phyloP scores from a whole-genome alignment of 306 rosid species.

The Prosopis cineraria region DNA sequence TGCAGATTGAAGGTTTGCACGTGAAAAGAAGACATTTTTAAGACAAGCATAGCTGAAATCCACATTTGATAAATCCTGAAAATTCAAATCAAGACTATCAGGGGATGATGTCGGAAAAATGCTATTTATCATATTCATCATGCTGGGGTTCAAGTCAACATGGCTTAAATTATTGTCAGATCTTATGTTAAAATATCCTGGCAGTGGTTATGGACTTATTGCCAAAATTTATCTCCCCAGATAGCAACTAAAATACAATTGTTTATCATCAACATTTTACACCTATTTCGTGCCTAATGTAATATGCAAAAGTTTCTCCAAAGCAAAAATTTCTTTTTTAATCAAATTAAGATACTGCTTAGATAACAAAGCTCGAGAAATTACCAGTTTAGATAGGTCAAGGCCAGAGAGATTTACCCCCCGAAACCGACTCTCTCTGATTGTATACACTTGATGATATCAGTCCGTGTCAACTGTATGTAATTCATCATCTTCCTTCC shows the following conservation, averaged over 20 bases:
- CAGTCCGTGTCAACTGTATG: slow-evolving; percentile 71
- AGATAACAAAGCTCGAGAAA: slow-evolving; percentile 22
- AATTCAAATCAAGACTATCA: slow-evolving; percentile 37
- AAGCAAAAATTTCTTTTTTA: slow-evolving; percentile 11
- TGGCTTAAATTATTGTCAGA: slow-evolving; percentile 17
- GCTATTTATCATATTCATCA: slow-evolving; percentile 18
- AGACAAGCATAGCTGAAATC: slow-evolving; percentile 98
- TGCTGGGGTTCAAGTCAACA: background rate
- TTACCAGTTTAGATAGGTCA: slow-evolving; percentile 94
- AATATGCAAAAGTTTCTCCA: background rate
- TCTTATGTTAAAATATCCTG: background rate
- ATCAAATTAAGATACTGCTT: slow-evolving; percentile 22
- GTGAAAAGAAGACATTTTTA: slow-evolving; percentile 83
- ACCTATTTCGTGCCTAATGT: background rate
- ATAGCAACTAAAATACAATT: background rate
- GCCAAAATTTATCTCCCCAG: slow-evolving; percentile 16
- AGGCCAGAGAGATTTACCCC: slow-evolving; percentile 96
- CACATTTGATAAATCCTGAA: slow-evolving; percentile 82
- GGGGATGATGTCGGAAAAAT: slow-evolving; percentile 15
- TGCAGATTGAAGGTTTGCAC: slow-evolving; percentile 87
- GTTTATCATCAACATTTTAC: background rate
- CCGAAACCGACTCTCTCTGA: slow-evolving; percentile 82
- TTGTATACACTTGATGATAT: slow-evolving; percentile 93
- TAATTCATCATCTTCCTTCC: slow-evolving; percentile 66
- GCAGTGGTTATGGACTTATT: background rate